Conservation (phyloP, 2,329 filamentous ascomycete genomes). For the Leptographium flavum region DNA sequence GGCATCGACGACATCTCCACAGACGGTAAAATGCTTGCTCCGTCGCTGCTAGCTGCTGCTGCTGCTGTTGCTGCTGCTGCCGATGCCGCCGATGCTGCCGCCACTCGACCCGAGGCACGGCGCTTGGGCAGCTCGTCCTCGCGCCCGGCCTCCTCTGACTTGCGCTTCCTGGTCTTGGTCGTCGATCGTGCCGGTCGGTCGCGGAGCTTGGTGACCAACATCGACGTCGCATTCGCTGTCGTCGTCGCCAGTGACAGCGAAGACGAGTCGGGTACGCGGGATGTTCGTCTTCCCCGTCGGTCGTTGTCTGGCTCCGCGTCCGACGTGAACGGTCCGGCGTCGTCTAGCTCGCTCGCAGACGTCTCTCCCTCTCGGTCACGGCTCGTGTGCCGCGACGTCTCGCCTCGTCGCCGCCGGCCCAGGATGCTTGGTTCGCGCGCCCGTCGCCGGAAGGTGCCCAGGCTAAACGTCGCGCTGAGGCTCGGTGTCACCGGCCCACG, state of each 20-base stretch:
- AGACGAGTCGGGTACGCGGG: slow-evolving; percentile 2
- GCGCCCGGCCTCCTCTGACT: slow-evolving; percentile 8
- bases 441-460: slow-evolving; percentile 43
- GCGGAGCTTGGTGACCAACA: slow-evolving; percentile 5
- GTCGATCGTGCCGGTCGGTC: not conserved
- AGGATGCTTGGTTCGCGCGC: slow-evolving; percentile 48
- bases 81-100: not conserved
- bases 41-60: not conserved
- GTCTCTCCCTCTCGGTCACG: not conserved
- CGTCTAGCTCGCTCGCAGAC: slow-evolving; percentile 4
- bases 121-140: slow-evolving; percentile 8
- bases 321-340: not conserved
- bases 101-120: not conserved
- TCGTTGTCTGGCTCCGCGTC: not conserved
- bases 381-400: slow-evolving; percentile 22
- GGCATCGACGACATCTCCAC: slow-evolving; percentile 21
- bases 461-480: slow-evolving; percentile 36
- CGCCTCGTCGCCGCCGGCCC: slow-evolving; percentile 31
- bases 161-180: slow-evolving; percentile 8
- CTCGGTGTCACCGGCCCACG: slow-evolving; percentile 31
- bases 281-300: no score
- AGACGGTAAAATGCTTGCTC: slow-evolving; percentile 12
- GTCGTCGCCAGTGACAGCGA: not conserved
- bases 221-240: slow-evolving; percentile 5
- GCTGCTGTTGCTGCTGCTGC: not conserved